Conservation (phyloP, 306 rosid genomes). For the Casuarina glauca region DNA sequence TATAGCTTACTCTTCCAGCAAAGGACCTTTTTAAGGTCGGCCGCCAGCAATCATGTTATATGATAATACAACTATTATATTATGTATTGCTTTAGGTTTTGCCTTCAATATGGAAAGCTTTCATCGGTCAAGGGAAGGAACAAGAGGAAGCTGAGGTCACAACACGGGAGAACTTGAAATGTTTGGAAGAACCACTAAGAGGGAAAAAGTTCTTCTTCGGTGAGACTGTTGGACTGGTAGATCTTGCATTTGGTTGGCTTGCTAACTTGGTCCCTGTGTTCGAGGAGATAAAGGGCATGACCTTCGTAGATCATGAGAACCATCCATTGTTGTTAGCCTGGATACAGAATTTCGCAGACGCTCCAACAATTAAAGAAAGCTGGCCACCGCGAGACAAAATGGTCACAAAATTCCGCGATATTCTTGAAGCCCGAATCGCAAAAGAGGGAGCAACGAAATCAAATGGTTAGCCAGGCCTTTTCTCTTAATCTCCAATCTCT, state of each 20-base stretch:
- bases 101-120: background rate
- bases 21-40: too few relatives aligned
- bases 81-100: constrained; percentile 2
- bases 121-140: constrained; percentile 25
- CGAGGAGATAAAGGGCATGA: constrained; percentile 18
- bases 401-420: constrained; percentile 17
- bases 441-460: background rate
- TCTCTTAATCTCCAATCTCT: background rate
- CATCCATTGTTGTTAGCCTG: constrained; percentile 28
- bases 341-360: constrained; percentile 20
- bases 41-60: too few relatives aligned
- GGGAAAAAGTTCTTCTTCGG: constrained; percentile 33
- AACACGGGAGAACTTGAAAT: constrained; percentile 24
- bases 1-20: too few relatives aligned
- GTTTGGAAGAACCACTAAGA: constrained; percentile 23
- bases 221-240: constrained; percentile 25
- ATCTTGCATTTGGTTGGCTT: constrained; percentile 35
- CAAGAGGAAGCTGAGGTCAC: constrained; percentile 30
- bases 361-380: constrained; percentile 30
- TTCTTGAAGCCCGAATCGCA: background rate
- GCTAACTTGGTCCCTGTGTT: background rate
- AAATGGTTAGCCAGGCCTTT: background rate
- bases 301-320: constrained; percentile 13
- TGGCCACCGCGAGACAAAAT: constrained; percentile 36
- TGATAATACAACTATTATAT: too few relatives aligned